Base-by-base conservation (phyloP, 352 stramenopile species). In the Globisporangium mamillatum region DNA sequence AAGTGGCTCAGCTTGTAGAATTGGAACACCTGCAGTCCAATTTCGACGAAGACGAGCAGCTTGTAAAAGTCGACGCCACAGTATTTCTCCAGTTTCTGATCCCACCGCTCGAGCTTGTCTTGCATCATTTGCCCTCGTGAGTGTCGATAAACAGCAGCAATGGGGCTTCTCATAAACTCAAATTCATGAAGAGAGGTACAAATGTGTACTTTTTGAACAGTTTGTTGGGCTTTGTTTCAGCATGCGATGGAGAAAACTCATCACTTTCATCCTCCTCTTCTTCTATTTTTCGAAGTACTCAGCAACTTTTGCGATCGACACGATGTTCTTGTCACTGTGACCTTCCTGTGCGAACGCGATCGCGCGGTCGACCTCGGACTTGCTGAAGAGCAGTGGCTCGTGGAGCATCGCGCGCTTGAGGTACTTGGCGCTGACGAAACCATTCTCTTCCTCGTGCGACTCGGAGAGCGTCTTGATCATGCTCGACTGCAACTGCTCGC, bases 371-470 rank as follows among this genome's bases (percentile, higher is more conserved):
- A 90, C 89, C 72, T 94, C 86, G 20, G 77, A 74, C 25, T 84
- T 75, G 62, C 84, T 94, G 71, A 94, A 94, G 12, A 94, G 83
- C 72, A 92, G 71, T 34, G 86, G 83, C 72, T 94, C 86, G 52
- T 90, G 80, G 38, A 74, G 59, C 84, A 94, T 91, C 38, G 84
- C 82, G 25, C 72, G 77, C 58, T 81, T 80, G 27, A 94, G 75
- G 69, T 76, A 90, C 69, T 87, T 84, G 38, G 75, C 72, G 54
- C 76, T 89, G 52, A 93, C 79, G 36, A 64, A 60, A 3, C 75
- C 74, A n/a, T 66, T 66, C 55, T 88, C 85, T 57, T 90, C 85
- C 5, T 89, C 81, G 73, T 93, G 80, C 32, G 79, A 74, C 63
- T 91, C 76, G 14, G 77, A 73, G 50, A 94, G 73, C 63, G 68